A percentile compares a stretch with the other conserved stretches of the same genome.
These are phyloP conservation scores for Volvox reticuliferus DNA, from an alignment of 139 green algal species.

Conservation along the genomic window DNA sequence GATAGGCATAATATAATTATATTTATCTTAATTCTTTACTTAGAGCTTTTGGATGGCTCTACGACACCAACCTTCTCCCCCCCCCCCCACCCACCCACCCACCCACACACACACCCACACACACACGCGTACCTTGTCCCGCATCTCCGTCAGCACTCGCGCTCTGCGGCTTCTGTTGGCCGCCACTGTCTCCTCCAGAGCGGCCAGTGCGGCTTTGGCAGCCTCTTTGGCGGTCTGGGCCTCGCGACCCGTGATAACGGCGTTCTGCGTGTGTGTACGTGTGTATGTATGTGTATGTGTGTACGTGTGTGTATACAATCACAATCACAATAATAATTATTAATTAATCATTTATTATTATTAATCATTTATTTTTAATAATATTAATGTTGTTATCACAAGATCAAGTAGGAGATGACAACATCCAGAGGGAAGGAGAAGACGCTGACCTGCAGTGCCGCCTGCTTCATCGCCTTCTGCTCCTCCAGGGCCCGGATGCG, in stretches of 20 bases:
- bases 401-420: too few relatives aligned
- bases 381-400: too few relatives aligned
- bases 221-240: conserved; percentile 61
- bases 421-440: too few relatives aligned
- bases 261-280: neutral
- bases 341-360: too few relatives aligned
- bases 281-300: neutral
- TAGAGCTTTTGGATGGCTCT: too few relatives aligned
- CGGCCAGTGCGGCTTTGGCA: conserved; percentile 50
- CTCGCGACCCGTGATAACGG: conserved; percentile 33
- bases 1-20: too few relatives aligned
- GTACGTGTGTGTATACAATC: too few relatives aligned
- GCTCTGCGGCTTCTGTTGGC: conserved; percentile 13
- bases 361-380: too few relatives aligned
- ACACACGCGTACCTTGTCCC: conserved; percentile 24
- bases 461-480: conserved; percentile 20
- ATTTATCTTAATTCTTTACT: too few relatives aligned
- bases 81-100: too few relatives aligned
- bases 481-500: conserved; percentile 62
- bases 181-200: conserved; percentile 56
- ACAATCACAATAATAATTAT: too few relatives aligned
- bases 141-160: conserved; percentile 39
- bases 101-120: neutral
- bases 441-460: conserved; percentile 44
- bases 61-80: too few relatives aligned